Percentiles rank a stretch among this genome's conserved stretches.
phyloP scores from a whole-genome alignment of 768 basidiomycete genomes.

The Tricholoma hemisulphureum region DNA sequence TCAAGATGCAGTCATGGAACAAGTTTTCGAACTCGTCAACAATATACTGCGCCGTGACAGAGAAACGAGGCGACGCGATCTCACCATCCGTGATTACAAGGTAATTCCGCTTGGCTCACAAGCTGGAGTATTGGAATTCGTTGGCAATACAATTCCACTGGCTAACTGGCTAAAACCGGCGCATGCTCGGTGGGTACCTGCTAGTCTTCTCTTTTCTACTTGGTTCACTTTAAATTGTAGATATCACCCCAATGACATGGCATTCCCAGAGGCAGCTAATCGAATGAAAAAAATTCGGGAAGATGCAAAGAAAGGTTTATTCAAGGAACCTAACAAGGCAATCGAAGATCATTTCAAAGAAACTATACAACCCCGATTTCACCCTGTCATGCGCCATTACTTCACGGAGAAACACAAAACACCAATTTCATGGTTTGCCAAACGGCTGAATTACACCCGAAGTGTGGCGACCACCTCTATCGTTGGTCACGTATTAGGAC shows the following conservation, averaged over 20 bases:
- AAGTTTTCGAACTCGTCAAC: conserved; percentile 91
- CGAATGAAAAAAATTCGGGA: conserved; percentile 31
- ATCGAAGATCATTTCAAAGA: conserved; percentile 31
- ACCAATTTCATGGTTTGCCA: conserved; percentile 89
- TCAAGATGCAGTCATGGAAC: conserved; percentile 99
- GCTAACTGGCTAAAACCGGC: conserved; percentile 58
- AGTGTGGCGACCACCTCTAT: conserved; percentile 94
- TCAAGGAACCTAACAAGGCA: conserved; percentile 1
- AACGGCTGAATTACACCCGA: conserved; percentile 85
- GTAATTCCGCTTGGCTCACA: conserved; percentile 80
- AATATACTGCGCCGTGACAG: conserved; percentile 68
- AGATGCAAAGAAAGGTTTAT: conserved; percentile 27
- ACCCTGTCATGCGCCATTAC: conserved; percentile 91
- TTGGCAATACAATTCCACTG: conserved; percentile 71
- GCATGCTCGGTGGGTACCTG: conserved; percentile 54
- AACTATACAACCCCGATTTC: conserved; percentile 43
- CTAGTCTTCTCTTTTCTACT: neutral
- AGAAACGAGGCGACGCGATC: conserved; percentile 68
- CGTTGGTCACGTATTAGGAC: conserved; percentile 86
- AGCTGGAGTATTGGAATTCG: conserved; percentile 90
- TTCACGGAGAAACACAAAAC: conserved; percentile 88
- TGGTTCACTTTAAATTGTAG: conserved; percentile 34
- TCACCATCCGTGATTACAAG: conserved; percentile 81
- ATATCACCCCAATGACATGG: conserved; percentile 62
- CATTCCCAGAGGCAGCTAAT: conserved; percentile 24